Base-by-base conservation (phyloP, 2,329 filamentous ascomycete species). In the Colletotrichum caudatum region DNA sequence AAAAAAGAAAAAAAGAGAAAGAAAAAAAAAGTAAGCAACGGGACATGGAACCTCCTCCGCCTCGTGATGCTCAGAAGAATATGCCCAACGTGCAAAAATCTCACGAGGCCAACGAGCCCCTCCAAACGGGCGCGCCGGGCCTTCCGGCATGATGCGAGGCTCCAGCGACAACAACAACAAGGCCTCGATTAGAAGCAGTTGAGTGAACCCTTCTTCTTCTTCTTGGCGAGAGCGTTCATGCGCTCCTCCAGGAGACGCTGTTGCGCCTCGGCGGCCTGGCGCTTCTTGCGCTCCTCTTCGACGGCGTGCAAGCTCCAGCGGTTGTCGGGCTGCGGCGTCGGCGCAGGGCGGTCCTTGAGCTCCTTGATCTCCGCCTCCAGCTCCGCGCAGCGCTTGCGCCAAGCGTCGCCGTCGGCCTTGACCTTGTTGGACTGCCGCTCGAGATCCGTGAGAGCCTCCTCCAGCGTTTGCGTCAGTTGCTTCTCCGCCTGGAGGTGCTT, bases 401-500 rank as follows among this genome's bases (percentile, higher is more conserved):
- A 98, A 41, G 88, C 89, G 64, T 98, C 96, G 80, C 94, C 92
- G 81, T 99, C 96, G 2, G 90, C 85, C 85, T 97, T 97, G 81
- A 95, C 91, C 85, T 95, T 95, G 82, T 95, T 97, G 77, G 93
- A 94, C 76, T 97, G 94, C 67, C 90, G 90, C 83, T 99, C 96
- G 48, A 99, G 89, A 77, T 99, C 96, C 2, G 94, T 95, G 39
- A 99, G 90, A 8, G 96, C 96, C 82, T 98, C 95, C 81, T 99
- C 96, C 50, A 99, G 88, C 2, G 95, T 98, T 59, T 94, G 92
- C 0, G 95, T 99, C 71, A 99, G 91, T 81, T 98, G 95, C 80
- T 97, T 97, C 86, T 99, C 96, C 4, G 96, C 96, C 75, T 93
- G 92, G 33, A 99, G 88, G 79, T 98, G 94, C 85, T 98, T 98